Percentiles rank a stretch among this genome's conserved stretches.
These are phyloP conservation scores for Limnomonas spitsbergensis DNA, from an alignment of 139 green algal genomes.

Conservation along the genomic window DNA sequence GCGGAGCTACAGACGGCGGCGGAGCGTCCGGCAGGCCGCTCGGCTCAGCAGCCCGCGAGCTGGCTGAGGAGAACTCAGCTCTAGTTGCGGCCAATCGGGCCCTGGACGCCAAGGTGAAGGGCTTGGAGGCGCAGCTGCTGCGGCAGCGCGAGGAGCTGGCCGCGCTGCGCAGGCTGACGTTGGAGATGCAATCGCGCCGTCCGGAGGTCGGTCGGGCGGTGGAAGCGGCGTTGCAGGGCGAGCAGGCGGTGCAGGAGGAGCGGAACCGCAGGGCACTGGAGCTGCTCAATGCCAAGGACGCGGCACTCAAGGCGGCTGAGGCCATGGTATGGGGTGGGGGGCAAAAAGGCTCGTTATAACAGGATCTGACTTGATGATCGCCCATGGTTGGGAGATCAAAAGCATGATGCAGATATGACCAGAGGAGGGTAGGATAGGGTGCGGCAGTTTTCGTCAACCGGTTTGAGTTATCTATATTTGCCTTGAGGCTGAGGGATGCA, in stretches of 20 bases:
- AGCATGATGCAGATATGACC: no score
- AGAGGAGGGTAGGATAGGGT: no score
- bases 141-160: slow-evolving; percentile 36
- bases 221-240: slow-evolving; percentile 26
- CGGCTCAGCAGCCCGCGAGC: slow-evolving; percentile 1
- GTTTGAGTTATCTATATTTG: no score
- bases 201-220: slow-evolving; percentile 34
- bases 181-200: slow-evolving; percentile 24
- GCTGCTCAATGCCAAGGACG: slow-evolving; percentile 46
- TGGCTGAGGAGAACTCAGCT: slow-evolving; percentile 27
- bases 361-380: no score
- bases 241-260: slow-evolving; percentile 41
- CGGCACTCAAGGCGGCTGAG: slow-evolving; percentile 32
- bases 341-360: no score
- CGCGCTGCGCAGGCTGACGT: slow-evolving; percentile 31
- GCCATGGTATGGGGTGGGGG: not conserved
- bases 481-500: no score
- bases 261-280: slow-evolving; percentile 44
- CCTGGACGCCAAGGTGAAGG: slow-evolving; percentile 25
- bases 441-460: no score
- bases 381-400: no score
- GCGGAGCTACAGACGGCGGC: not conserved
- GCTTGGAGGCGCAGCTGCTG: slow-evolving; percentile 30
- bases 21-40: not conserved
- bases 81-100: not conserved